A percentile compares a stretch with the other conserved stretches of the same genome.
Evolutionary conservation across 495 filamentous ascomycete genomes (phyloP).

Genomic region (Talaromyces thailandensis): DNA sequence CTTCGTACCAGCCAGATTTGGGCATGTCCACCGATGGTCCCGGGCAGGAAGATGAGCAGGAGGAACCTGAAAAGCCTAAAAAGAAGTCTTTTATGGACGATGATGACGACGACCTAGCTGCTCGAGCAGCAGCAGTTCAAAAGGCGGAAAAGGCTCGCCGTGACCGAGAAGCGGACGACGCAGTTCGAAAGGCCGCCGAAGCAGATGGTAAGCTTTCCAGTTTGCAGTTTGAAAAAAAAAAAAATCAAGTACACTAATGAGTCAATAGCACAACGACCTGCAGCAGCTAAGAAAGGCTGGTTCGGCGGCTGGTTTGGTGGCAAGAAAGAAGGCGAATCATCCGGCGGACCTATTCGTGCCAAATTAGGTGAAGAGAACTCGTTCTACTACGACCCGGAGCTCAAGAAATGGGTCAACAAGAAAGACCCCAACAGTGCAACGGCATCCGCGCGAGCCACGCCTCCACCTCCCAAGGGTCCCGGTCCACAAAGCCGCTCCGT

Average conservation of each 20-base stretch:
- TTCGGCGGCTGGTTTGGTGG: constrained; percentile 76
- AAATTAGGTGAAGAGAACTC: constrained; percentile 91
- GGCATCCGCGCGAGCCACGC: constrained; percentile 37
- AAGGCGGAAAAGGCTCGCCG: constrained; percentile 43
- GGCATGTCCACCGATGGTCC: constrained; percentile 10
- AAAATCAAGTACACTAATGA: constrained; percentile 16
- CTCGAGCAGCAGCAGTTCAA: constrained; percentile 44
- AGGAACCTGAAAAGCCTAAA: constrained; percentile 45
- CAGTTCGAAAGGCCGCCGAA: constrained; percentile 75
- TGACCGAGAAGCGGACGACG: constrained; percentile 55
- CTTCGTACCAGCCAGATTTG: constrained; percentile 18
- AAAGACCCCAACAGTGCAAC: constrained; percentile 50
- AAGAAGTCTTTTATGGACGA: constrained; percentile 77
- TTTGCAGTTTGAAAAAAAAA: too few relatives aligned
- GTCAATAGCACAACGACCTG: constrained; percentile 29
- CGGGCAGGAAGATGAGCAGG: constrained; percentile 14
- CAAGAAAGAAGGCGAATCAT: constrained; percentile 55
- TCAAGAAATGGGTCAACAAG: constrained; percentile 98
- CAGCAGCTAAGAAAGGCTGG: constrained; percentile 65
- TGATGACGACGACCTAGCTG: constrained; percentile 50
- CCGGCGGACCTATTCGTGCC: constrained; percentile 65
- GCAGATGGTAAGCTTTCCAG: constrained; percentile 58
- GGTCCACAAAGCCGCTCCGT: constrained; percentile 31
- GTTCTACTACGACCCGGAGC: constrained; percentile 88
- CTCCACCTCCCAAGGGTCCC: constrained; percentile 42